Base-by-base conservation (phyloP, 169 alveolate genomes). In the Plasmodium yoelii region DNA sequence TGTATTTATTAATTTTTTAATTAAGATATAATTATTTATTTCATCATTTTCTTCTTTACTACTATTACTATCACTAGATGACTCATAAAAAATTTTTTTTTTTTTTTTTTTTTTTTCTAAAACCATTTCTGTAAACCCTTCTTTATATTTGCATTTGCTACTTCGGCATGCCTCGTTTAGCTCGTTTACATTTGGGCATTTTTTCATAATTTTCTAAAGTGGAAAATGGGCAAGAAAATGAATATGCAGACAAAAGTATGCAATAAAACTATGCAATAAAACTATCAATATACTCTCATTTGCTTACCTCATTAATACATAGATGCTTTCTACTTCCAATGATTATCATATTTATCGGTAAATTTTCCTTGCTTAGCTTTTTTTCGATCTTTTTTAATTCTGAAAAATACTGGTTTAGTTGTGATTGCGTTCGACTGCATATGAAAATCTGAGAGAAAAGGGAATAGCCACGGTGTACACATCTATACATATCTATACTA, bases 341-440 rank as follows among this genome's bases (percentile, higher is more conserved):
- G 60, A 88, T 22, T 10, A 60, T 18, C 77, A 72, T 86, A 73
- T 57, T 63, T 51, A 26, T 80, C 67, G 75, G 44, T 63, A 72
- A 44, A 34, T 34, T 34, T 0, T 72, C 87, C 19, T 47, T 63
- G 5, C 55, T 51, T 26, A 64, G 12, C 26, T 55, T 87, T 18
- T 87, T 42, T 22, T 80, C 88, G 2, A 82, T 90, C 15, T 77
- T 65, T 63, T 87, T 87, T 18, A 93, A 24, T 60, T 93, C 95
- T 4, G 28, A 60, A 39, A 93, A 77, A 46, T 90, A 93, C 73
- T 93, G 95, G 10, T 70, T 68, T 61, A 93, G 77, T 42, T 93
- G 95, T 28, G 93, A 82, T 53, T 93, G 95, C 18, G 94, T 93
- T 46, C 95, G 56, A 68, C 93, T 93, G 88, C 93, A 75, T 12